Percentiles rank a stretch among this genome's conserved stretches.
These are phyloP conservation scores for button mushroom (Agaricus bisporus) DNA, from an alignment of 768 basidiomycete species.

Conservation along the genomic window DNA sequence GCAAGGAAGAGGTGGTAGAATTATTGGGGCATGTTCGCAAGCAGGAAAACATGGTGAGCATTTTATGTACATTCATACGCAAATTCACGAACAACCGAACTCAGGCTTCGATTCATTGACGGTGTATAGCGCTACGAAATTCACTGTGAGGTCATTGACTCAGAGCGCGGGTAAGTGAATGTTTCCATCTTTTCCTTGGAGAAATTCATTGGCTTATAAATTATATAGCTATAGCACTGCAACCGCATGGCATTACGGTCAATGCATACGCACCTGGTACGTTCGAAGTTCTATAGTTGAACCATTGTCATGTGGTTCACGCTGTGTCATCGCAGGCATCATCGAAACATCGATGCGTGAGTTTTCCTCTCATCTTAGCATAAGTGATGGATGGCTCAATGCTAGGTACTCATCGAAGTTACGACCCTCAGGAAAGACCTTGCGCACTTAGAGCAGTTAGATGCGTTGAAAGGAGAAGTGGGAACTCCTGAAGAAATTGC, in stretches of 20 bases:
- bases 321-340: neutral
- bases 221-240: constrained; percentile 30
- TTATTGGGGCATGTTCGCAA: constrained; percentile 40
- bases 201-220: neutral
- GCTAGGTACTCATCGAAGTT: neutral
- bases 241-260: constrained; percentile 31
- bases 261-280: constrained; percentile 37
- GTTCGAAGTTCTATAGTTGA: neutral
- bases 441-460: neutral
- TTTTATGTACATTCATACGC: too few relatives aligned
- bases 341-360: constrained; percentile 4
- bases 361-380: neutral
- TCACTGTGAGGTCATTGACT: constrained; percentile 34
- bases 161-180: constrained; percentile 28
- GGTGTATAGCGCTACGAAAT: constrained; percentile 31
- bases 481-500: constrained; percentile 14
- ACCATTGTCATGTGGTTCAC: neutral
- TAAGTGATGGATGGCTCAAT: neutral
- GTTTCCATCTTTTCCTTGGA: neutral
- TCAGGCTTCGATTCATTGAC: constrained; percentile 2
- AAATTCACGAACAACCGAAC: neutral
- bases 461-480: neutral
- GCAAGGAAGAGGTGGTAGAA: constrained; percentile 46
- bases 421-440: neutral
- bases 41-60: constrained; percentile 22